These are phyloP conservation scores for Saccharomycopsis schoenii DNA, from an alignment of 805 yeast genomes.

Conservation along the genomic window DNA sequence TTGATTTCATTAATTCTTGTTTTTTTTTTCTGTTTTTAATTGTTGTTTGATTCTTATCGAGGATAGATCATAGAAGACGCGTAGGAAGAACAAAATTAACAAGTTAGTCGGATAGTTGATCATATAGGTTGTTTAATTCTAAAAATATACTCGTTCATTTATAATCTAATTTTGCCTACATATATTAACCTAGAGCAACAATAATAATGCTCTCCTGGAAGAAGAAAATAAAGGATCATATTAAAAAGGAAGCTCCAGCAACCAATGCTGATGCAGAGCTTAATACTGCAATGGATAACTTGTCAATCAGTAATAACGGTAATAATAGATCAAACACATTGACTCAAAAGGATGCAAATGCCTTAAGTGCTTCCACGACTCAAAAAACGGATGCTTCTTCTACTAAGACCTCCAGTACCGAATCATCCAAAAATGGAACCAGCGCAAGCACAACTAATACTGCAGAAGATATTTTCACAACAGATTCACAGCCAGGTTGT, in stretches of 20 bases:
- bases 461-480: not conserved
- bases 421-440: not conserved
- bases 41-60: no score
- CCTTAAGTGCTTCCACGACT: not conserved
- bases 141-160: no score
- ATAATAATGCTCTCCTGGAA: conserved; percentile 18
- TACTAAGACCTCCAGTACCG: not conserved
- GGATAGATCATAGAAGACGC: not conserved
- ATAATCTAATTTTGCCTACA: no score
- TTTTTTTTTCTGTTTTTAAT: no score
- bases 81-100: not conserved
- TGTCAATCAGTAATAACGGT: conserved; percentile 4
- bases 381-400: not conserved
- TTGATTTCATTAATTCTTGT: no score
- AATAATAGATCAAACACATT: not conserved
- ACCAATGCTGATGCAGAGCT: conserved; percentile 1
- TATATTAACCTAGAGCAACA: not conserved
- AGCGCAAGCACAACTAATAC: not conserved
- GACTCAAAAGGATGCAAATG: not conserved
- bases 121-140: no score
- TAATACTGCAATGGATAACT: conserved; percentile 7
- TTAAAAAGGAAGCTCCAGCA: conserved; percentile 15
- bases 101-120: no score
- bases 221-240: conserved; percentile 17
- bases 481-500: conserved; percentile 16